Conservation (phyloP, 1,284 basidiomycete species). For the Psilocybe mexicana region DNA sequence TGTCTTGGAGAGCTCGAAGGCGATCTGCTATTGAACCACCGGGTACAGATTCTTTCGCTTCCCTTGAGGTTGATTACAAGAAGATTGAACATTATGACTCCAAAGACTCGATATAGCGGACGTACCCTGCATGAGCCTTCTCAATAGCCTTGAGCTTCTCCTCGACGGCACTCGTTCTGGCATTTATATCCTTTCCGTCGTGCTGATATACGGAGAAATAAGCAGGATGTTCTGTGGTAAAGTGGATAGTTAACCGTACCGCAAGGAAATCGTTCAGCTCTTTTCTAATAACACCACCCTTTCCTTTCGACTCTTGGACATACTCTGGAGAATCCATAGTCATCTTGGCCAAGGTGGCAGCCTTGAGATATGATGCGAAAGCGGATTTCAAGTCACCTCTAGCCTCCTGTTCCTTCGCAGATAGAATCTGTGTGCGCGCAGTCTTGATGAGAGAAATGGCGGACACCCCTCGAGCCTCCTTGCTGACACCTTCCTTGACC, state of each 20-base stretch:
- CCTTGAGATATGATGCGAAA: conserved; percentile 56
- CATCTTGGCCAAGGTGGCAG: conserved; percentile 56
- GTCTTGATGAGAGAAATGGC: conserved; percentile 55
- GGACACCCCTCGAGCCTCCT: conserved; percentile 54
- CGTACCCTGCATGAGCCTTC: conserved; percentile 47
- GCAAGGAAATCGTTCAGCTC: conserved; percentile 61
- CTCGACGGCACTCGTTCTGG: conserved; percentile 53
- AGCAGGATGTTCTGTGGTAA: not conserved
- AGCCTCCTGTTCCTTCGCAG: conserved; percentile 51
- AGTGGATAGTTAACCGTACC: conserved; percentile 37
- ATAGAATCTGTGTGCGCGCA: conserved; percentile 55
- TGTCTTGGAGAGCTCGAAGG: conserved; percentile 65
- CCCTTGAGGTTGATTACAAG: conserved; percentile 10
- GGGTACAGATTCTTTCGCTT: conserved; percentile 37
- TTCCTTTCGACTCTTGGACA: conserved; percentile 43
- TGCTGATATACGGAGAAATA: conserved; percentile 34
- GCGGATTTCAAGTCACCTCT: conserved; percentile 62
- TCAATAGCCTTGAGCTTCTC: conserved; percentile 59
- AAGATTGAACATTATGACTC: not conserved
- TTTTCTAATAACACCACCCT: conserved; percentile 49
- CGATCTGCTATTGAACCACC: conserved; percentile 67
- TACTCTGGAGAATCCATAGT: conserved; percentile 62
- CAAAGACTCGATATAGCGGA: conserved; percentile 12
- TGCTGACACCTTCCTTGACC: conserved; percentile 57
- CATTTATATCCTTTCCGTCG: conserved; percentile 50